phyloP scores from a whole-genome alignment of 371 early-diverging fungal species.

The Actinomucor elegans region DNA sequence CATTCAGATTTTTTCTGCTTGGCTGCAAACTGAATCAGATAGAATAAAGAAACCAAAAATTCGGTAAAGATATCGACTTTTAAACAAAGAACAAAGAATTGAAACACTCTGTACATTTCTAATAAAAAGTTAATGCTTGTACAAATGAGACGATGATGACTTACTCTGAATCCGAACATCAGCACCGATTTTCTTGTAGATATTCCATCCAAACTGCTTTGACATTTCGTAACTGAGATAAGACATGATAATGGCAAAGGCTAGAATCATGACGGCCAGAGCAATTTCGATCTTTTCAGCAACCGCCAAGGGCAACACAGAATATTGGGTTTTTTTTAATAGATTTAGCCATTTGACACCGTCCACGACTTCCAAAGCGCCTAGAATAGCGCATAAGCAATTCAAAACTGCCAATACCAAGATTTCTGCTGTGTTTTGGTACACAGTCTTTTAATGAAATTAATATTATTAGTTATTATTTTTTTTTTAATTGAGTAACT shows the following conservation, averaged over 20 bases:
- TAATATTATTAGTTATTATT: not conserved
- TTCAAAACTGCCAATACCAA: constrained; percentile 45
- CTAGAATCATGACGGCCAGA: constrained; percentile 31
- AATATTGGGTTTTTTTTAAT: constrained; percentile 15
- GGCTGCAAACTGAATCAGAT: constrained; percentile 40
- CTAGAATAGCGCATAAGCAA: constrained; percentile 43
- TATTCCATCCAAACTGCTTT: constrained; percentile 41
- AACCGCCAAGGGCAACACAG: constrained; percentile 20
- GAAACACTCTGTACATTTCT: constrained; percentile 45
- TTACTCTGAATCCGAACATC: constrained; percentile 33
- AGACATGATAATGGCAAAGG: constrained; percentile 28
- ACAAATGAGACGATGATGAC: no score
- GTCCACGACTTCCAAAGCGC: constrained; percentile 47
- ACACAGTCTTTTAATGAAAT: constrained; percentile 42
- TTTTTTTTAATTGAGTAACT: constrained; percentile 2
- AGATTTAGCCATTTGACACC: constrained; percentile 40
- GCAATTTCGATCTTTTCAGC: constrained; percentile 47
- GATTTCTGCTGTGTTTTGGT: constrained; percentile 46
- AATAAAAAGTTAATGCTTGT: constrained; percentile 23
- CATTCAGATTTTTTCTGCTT: constrained; percentile 26
- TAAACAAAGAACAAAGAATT: constrained; percentile 47
- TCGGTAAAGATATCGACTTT: constrained; percentile 48
- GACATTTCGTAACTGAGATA: constrained; percentile 38
- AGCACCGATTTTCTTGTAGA: constrained; percentile 40
- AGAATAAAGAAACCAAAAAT: constrained; percentile 45